Percentiles rank a stretch among this genome's conserved stretches.
Evolutionary conservation across 2,329 filamentous ascomycete species (phyloP).

Genomic region (Aureobasidium pullulans): DNA sequence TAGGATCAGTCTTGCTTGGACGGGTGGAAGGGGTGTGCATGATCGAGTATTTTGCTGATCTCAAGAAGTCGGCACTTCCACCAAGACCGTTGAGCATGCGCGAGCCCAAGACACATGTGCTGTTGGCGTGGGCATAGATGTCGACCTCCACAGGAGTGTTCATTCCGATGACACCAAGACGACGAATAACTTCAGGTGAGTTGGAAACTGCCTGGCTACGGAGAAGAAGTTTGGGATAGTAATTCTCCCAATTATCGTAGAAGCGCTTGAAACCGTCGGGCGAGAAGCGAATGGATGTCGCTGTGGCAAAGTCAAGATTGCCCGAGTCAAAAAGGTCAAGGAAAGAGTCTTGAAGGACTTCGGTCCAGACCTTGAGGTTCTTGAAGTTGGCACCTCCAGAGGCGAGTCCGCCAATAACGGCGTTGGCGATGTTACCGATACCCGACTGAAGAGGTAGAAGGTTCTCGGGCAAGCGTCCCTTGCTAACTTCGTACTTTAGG

Average conservation of each 20-base stretch:
- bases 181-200: slow-evolving; percentile 81
- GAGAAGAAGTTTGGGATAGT: slow-evolving; percentile 74
- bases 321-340: slow-evolving; percentile 86
- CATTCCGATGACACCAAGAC: slow-evolving; percentile 85
- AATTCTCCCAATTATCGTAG: slow-evolving; percentile 76
- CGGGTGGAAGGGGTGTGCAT: slow-evolving; percentile 86
- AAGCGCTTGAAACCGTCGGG: slow-evolving; percentile 87
- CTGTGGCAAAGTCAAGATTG: slow-evolving; percentile 80
- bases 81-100: slow-evolving; percentile 84
- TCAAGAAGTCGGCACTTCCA: slow-evolving; percentile 74
- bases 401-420: slow-evolving; percentile 75
- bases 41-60: slow-evolving; percentile 74
- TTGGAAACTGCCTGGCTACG: slow-evolving; percentile 85
- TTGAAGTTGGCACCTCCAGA: slow-evolving; percentile 68
- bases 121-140: slow-evolving; percentile 91
- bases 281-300: slow-evolving; percentile 83
- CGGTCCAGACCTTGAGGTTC: slow-evolving; percentile 87
- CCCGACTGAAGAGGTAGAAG: slow-evolving; percentile 78
- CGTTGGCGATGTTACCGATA: slow-evolving; percentile 90
- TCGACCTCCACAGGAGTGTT: slow-evolving; percentile 92
- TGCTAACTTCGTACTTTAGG: slow-evolving; percentile 75
- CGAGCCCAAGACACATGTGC: slow-evolving; percentile 79
- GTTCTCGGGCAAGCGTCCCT: slow-evolving; percentile 67
- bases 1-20: slow-evolving; percentile 73
- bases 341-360: slow-evolving; percentile 89